These are phyloP conservation scores for Talaromyces sp. DNA, from an alignment of 2,329 filamentous ascomycete genomes.

Conservation along the genomic window DNA sequence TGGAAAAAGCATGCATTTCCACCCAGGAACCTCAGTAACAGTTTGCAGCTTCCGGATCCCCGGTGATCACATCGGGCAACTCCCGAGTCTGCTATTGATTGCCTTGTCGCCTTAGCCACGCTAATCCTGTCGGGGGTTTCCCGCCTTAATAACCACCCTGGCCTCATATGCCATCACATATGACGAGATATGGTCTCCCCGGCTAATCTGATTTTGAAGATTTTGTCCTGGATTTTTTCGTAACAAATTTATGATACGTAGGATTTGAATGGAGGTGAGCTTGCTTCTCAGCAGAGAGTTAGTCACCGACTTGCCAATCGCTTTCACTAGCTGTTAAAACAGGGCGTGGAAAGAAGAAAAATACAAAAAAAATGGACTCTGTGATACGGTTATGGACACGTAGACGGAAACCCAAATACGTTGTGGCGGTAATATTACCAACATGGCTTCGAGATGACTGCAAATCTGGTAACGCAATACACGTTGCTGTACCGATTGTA, in stretches of 20 bases:
- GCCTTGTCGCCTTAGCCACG: background rate
- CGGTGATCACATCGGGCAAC: constrained; percentile 16
- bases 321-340: background rate
- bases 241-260: background rate
- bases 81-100: constrained; percentile 10
- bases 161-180: background rate
- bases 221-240: background rate
- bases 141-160: background rate
- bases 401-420: background rate
- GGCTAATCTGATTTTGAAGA: background rate
- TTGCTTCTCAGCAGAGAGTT: background rate
- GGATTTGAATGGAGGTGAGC: background rate
- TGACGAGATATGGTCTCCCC: background rate
- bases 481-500: background rate
- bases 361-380: background rate
- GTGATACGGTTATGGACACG: background rate
- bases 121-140: constrained; percentile 7
- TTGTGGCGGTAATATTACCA: background rate
- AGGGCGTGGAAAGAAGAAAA: constrained; percentile 5
- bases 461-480: background rate
- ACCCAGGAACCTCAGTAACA: too few species aligned
- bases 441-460: background rate
- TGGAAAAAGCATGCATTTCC: background rate
- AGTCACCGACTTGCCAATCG: background rate
- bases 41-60: background rate